Conservation (phyloP, 2,329 filamentous ascomycete species). For the Acrocalymma vagum region DNA sequence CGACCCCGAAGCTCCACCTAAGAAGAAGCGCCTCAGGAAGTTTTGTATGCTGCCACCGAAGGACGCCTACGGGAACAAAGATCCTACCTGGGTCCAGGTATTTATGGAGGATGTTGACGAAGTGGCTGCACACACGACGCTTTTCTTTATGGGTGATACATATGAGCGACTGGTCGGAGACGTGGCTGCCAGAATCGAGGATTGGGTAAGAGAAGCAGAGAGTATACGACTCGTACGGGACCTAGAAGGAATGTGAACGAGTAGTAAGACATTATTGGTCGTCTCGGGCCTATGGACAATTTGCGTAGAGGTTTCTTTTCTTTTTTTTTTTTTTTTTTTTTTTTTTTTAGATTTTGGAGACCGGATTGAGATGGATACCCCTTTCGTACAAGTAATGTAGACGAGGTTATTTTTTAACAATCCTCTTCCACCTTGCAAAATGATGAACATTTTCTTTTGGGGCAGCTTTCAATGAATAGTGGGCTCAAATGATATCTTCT, state of each 20-base stretch:
- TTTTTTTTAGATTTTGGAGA: too few relatives aligned
- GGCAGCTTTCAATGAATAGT: too few relatives aligned
- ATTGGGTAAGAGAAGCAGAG: slow-evolving; percentile 73
- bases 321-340: too few relatives aligned
- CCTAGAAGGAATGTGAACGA: slow-evolving; percentile 29
- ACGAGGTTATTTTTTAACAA: too few relatives aligned
- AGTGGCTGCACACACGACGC: slow-evolving; percentile 82
- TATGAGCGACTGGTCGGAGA: slow-evolving; percentile 82
- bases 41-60: slow-evolving; percentile 79
- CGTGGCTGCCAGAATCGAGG: slow-evolving; percentile 70
- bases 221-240: slow-evolving; percentile 37
- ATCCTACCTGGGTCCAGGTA: slow-evolving; percentile 79
- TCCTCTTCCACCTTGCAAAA: too few relatives aligned
- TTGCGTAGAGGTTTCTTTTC: too few relatives aligned
- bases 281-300: neutral
- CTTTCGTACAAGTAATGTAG: too few relatives aligned
- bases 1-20: slow-evolving; percentile 28
- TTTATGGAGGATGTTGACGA: slow-evolving; percentile 87
- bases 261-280: slow-evolving; percentile 1
- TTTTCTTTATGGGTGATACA: slow-evolving; percentile 78
- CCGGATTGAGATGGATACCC: too few relatives aligned
- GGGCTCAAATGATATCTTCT: too few relatives aligned
- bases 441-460: too few relatives aligned
- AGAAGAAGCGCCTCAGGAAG: slow-evolving; percentile 68
- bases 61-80: slow-evolving; percentile 64